Base-by-base conservation (phyloP, 371 early-diverging fungal genomes). In the Apophysomyces ossiformis region DNA sequence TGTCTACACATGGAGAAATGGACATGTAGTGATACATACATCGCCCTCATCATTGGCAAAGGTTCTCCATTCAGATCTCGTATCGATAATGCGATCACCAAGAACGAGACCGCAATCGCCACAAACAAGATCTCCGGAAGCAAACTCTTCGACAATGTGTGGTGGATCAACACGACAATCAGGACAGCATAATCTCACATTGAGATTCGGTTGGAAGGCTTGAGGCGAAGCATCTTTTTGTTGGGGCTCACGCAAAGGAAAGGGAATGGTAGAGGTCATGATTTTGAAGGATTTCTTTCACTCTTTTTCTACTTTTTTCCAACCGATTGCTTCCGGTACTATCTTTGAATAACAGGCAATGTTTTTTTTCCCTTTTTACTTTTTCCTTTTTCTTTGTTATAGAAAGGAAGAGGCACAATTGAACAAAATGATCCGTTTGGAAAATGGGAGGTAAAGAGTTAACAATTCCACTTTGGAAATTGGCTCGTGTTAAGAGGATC, bases 1-100 rank as follows among this genome's bases (percentile, higher is more conserved):
- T 26, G 32, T 26, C 37, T 38, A 38, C 13, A 7, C 43, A 11
- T 37, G 36, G 32, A 21, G 13, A 50, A 60, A 61, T 32, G 37
- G 37, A 62, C 13, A 47, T 57, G 45, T 41, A 21, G 18, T 35
- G 58, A 58, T 46, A 76, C 80, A 71, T 83, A 83, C 83, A 74
- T 95, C 96, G 57, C 93, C 94, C 69, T 92, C 95, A 69, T 95
- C 96, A 79, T 96, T 95, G 54, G 93, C 90, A 83, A 99, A 99
- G 0, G 97, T 98, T 69, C 99, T 91, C 99, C 99, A 99, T 79
- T 99, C 99, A 7, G 96, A 94, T 21, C 99, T 87, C 11, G 99
- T 98, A 79, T 99, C 99, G 61, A 99, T 97, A 65, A 99, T 96
- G 58, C 99, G 88, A 79, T 97, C 93, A 45, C 96, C 97, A 36